phyloP scores from a whole-genome alignment of 345 rosid genomes.

The Rhizophora apiculata region DNA sequence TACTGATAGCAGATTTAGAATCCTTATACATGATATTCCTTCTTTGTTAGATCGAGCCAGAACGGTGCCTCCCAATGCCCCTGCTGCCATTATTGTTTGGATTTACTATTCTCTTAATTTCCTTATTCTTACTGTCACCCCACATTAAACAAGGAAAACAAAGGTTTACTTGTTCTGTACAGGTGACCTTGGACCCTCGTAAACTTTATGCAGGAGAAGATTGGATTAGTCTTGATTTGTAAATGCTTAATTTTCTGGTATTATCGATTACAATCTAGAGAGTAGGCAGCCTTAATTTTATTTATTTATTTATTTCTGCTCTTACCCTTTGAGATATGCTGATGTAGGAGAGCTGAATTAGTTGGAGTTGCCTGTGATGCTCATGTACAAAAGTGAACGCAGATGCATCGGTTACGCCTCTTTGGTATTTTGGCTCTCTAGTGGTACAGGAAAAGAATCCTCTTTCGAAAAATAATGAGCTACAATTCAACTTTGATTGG shows the following conservation, averaged over 20 bases:
- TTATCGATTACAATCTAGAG: background rate
- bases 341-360: slow-evolving; percentile 55
- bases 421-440: slow-evolving; percentile 23
- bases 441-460: background rate
- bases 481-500: background rate
- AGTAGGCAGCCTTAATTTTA: background rate
- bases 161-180: background rate
- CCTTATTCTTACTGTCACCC: too few species aligned
- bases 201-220: background rate
- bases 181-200: background rate
- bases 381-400: slow-evolving; percentile 81
- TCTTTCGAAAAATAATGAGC: background rate
- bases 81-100: background rate
- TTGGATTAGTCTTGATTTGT: background rate
- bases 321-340: slow-evolving; percentile 1
- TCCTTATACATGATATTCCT: background rate
- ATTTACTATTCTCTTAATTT: background rate
- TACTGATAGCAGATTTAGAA: background rate
- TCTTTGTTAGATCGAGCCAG: background rate
- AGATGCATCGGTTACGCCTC: slow-evolving; percentile 28
- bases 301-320: background rate
- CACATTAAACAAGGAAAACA: background rate
- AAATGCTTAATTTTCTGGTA: background rate
- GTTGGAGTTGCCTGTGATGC: slow-evolving; percentile 63
- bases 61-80: background rate